These are phyloP conservation scores for Fragaria nilgerrensis DNA, from an alignment of 306 rosid genomes.

Conservation along the genomic window DNA sequence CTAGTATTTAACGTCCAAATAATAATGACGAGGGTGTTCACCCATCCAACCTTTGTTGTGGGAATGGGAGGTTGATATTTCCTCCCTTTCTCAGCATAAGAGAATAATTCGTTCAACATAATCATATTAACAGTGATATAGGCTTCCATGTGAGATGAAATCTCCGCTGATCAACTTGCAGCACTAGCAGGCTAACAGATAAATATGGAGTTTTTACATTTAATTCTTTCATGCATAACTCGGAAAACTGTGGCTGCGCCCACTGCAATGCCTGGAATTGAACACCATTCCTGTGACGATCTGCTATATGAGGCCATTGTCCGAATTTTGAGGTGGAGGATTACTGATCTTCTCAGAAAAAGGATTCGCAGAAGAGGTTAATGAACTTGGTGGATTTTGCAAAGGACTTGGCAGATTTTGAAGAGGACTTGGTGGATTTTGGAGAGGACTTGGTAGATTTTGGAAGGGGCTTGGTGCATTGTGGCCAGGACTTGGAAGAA, in stretches of 20 bases:
- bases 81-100: background rate
- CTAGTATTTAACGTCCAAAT: too few species aligned
- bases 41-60: too few species aligned
- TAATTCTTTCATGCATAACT: background rate
- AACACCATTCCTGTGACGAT: background rate
- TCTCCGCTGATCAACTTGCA: background rate
- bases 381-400: background rate
- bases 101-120: background rate
- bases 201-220: background rate
- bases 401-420: background rate
- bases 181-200: background rate
- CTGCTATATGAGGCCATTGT: background rate
- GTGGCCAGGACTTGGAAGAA: background rate
- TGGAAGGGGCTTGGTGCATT: background rate
- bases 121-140: background rate
- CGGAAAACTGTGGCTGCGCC: background rate
- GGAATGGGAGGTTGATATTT: too few species aligned
- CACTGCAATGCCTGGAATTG: background rate
- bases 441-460: background rate
- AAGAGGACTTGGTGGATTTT: background rate
- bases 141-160: background rate
- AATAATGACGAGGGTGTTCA: too few species aligned
- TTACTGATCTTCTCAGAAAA: background rate
- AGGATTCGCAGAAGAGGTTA: slow-evolving; percentile 10
- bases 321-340: background rate